These are phyloP conservation scores for Kokia cookei DNA, from an alignment of 441 rosid genomes.

Conservation along the genomic window DNA sequence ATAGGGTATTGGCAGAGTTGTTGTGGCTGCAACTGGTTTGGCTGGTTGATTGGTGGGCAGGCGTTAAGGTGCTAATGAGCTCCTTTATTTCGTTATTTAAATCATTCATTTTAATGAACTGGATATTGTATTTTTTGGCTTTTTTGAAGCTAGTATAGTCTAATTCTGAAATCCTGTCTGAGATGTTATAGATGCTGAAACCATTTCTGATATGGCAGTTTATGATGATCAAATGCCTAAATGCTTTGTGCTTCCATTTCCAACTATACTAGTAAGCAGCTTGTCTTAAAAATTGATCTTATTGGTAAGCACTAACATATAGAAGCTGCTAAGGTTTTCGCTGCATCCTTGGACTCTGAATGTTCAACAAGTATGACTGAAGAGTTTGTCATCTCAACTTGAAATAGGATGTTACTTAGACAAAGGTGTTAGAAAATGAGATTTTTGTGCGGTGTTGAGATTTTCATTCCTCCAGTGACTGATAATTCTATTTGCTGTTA, in stretches of 20 bases:
- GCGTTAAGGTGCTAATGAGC: slow-evolving; percentile 45
- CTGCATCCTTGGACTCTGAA: background rate
- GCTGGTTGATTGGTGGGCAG: slow-evolving; percentile 83
- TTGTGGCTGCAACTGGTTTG: slow-evolving; percentile 73
- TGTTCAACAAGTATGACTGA: background rate
- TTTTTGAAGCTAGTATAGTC: background rate
- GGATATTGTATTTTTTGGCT: background rate
- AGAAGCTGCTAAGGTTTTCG: background rate
- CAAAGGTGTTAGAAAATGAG: background rate
- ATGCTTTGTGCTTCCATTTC: background rate
- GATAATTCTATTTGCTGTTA: background rate
- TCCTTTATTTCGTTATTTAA: background rate
- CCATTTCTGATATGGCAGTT: background rate
- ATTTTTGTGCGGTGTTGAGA: background rate
- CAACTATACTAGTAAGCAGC: background rate
- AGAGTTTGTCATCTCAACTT: background rate
- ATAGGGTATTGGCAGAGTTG: slow-evolving; percentile 58
- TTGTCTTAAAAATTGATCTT: background rate
- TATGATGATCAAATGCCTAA: background rate
- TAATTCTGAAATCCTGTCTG: background rate
- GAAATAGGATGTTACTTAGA: background rate
- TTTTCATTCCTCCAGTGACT: background rate
- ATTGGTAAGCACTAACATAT: background rate
- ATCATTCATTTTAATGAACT: background rate
- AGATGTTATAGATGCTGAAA: background rate